Evolutionary conservation across 345 rosid species (phyloP), one percentile per base, ranked within the genome.

Genomic region (Euphorbia pulcherrima): DNA sequence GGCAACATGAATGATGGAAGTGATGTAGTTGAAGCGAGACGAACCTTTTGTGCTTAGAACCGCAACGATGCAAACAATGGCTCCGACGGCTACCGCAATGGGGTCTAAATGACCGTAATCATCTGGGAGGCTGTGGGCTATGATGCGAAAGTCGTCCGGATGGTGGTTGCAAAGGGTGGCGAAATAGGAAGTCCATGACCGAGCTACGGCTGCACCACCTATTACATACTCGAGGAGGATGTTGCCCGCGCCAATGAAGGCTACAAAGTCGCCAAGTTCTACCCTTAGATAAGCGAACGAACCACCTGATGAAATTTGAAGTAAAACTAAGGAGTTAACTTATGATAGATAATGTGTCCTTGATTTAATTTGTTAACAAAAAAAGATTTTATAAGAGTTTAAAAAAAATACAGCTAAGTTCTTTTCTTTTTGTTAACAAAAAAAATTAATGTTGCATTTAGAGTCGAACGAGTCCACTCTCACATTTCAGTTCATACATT

Each of bases 171-270:
- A 74, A 14, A 64, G 73, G 13, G 78, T 74, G 50, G 74, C 70
- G 7, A 69, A 69, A 57, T 74, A 64, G 13, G 74, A 64, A 23
- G 74, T 74, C 74, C 70, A 74, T 14, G 78, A 64, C 0, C 70
- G 52, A 7, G 70, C 65, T 8, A 69, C 74, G 3, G 69, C 64
- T 0, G 73, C 78, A 0, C 78, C 70, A n/a, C 69, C 61, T 0
- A 74, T 58, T 9, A 74, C 47, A 4, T 74, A 74, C 70, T 74
- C 73, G 1, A 74, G 68, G 5, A 74, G 78, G 29, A 69, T 74
- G 70, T 74, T 68, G 12, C 77, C 73, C 3, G 77, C 77, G 0
- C 73, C 77, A 13, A 74, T 63, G 73, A 68, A 74, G 29, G 73
- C 77, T 33, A 74, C 51, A 28, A 69, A 74, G 39, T 74, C 78